A percentile compares a stretch with the other conserved stretches of the same genome.
These are phyloP conservation scores for Phytophthora colocasiae DNA, from an alignment of 352 stramenopile species.

Conservation along the genomic window DNA sequence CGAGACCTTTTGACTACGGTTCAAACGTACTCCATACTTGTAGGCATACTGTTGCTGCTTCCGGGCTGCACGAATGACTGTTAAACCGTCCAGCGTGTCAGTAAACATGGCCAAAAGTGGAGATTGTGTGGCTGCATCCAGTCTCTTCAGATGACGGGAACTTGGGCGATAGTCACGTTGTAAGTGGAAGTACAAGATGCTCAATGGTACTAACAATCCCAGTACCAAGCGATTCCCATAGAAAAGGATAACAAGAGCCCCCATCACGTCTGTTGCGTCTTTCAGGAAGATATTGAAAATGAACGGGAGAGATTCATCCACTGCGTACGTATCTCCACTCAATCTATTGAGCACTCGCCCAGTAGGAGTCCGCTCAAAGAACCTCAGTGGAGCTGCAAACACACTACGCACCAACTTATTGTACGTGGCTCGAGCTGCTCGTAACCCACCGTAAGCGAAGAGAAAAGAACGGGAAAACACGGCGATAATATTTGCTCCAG, in stretches of 20 bases:
- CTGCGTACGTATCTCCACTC: conserved; percentile 82
- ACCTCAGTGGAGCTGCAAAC: conserved; percentile 63
- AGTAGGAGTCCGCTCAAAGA: conserved; percentile 75
- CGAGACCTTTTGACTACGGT: conserved; percentile 75
- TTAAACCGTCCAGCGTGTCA: conserved; percentile 76
- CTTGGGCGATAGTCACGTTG: conserved; percentile 74
- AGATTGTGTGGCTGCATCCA: conserved; percentile 79
- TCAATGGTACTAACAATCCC: conserved; percentile 76
- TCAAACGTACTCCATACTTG: conserved; percentile 54
- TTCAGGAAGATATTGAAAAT: conserved; percentile 91
- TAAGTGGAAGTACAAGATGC: conserved; percentile 67
- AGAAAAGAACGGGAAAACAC: conserved; percentile 85
- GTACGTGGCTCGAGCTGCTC: conserved; percentile 75
- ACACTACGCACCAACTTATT: conserved; percentile 53
- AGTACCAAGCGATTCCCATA: conserved; percentile 82
- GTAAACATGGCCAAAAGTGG: conserved; percentile 79
- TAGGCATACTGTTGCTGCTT: conserved; percentile 52
- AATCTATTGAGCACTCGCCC: conserved; percentile 81
- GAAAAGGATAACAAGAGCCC: conserved; percentile 79
- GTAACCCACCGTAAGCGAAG: conserved; percentile 84
- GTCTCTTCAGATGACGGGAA: conserved; percentile 73
- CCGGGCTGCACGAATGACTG: conserved; percentile 65
- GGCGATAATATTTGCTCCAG: conserved; percentile 65
- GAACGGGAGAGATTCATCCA: conserved; percentile 91
- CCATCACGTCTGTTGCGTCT: conserved; percentile 75